Base-by-base conservation (phyloP, 257 asterid genomes). In the Sherardia arvensis region DNA sequence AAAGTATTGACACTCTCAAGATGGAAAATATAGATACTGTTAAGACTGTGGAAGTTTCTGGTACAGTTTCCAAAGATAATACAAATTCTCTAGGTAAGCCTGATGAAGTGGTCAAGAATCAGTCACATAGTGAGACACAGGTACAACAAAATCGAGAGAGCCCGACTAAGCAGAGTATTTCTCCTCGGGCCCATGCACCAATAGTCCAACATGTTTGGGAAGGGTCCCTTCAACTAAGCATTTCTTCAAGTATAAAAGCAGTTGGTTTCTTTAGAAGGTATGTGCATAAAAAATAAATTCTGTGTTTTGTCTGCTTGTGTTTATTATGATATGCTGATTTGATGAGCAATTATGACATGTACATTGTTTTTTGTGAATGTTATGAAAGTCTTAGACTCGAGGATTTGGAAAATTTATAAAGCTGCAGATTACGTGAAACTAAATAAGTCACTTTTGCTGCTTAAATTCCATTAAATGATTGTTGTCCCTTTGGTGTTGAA, bases 221-320 rank as follows among this genome's bases (percentile, higher is more conserved):
- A 62, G 96, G 99, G 61, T 54, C 54, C 27, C 85, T 93, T 70
- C 92, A 90, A 85, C 83, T 93, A 59, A 81, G 56, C 59, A 68
- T 75, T 34, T 75, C 94, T 48, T 83, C 95, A 55, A 67, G 82
- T 20, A 73, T 93, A 64, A 74, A 73, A 21, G 93, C 85, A 62
- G 68, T 83, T 66, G 84, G 91, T 49, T 68, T 67, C 11, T 90
- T 82, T 62, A 83, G 68, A 74, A 93, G 99, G 99, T 90, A 57
- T 64, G 3, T 40, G n/a, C 49, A n/a, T 7, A 21, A 32, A 21
- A 25, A 26, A 11, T n/a, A 15, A 8, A 54, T 26, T 15, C 10
- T 14, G 36, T 29, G 40, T 20, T 10, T 59, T 17, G 0, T 59
- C 7, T 17, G 25, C 18, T 59, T 30, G 28, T 30, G 28, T n/a